A percentile compares a stretch with the other conserved stretches of the same genome.
These are phyloP conservation scores for Steccherinum ochraceum DNA, from an alignment of 768 basidiomycete species.

Conservation along the genomic window DNA sequence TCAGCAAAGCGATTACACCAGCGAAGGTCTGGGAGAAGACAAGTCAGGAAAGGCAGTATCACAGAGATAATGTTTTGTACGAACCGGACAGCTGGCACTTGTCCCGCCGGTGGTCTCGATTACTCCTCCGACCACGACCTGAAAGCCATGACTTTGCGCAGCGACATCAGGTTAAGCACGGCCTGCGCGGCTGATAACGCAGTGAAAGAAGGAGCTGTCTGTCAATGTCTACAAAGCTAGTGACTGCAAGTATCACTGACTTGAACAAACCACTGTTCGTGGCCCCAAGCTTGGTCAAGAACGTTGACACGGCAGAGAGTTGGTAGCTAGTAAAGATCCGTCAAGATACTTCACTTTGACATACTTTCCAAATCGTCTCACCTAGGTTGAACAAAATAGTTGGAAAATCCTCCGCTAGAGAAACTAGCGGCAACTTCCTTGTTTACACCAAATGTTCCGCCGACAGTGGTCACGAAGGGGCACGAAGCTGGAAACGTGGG, in stretches of 20 bases:
- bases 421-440: constrained; percentile 57
- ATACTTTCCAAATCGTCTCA: too few species aligned
- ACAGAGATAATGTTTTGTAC: constrained; percentile 1
- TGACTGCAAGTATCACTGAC: constrained; percentile 25
- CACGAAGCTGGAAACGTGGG: constrained; percentile 39
- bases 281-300: constrained; percentile 35
- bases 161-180: constrained; percentile 35
- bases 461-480: constrained; percentile 34
- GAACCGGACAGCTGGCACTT: constrained; percentile 27
- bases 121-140: constrained; percentile 46
- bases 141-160: constrained; percentile 45
- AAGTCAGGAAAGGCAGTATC: background rate
- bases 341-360: too few species aligned
- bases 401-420: constrained; percentile 68
- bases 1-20: constrained; percentile 30
- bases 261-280: constrained; percentile 46
- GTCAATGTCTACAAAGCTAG: constrained; percentile 1
- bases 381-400: constrained; percentile 27
- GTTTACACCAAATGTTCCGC: constrained; percentile 47
- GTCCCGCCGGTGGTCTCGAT: constrained; percentile 39
- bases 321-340: too few species aligned
- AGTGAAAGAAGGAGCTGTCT: too few species aligned
- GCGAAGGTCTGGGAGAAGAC: constrained; percentile 22
- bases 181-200: constrained; percentile 16
- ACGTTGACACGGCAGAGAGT: constrained; percentile 21